Evolutionary conservation across 2,329 filamentous ascomycete species (phyloP).

Genomic region (Pseudogymnoascus sp.): DNA sequence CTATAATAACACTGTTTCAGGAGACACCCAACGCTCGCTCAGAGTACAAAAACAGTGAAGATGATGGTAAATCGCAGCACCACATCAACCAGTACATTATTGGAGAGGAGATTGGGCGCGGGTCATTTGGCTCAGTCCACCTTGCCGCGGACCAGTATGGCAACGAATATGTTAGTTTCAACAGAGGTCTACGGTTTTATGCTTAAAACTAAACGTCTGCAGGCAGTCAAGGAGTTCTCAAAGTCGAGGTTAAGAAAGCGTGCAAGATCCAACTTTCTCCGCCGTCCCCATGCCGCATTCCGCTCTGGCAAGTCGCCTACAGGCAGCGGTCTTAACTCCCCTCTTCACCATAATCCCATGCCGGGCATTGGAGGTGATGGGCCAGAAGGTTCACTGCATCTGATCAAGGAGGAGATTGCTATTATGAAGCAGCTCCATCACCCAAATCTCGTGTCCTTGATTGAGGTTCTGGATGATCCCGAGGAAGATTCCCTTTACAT

Average conservation of each 20-base stretch:
- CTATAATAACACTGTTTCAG: conserved; percentile 33
- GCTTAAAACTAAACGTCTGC: conserved; percentile 17
- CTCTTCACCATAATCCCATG: conserved; percentile 43
- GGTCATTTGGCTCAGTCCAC: conserved; percentile 91
- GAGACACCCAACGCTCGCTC: conserved; percentile 88
- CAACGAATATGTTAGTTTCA: conserved; percentile 70
- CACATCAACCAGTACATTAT: conserved; percentile 93
- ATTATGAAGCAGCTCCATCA: conserved; percentile 99
- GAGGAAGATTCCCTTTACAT: conserved; percentile 95
- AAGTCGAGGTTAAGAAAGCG: conserved; percentile 84
- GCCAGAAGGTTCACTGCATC: conserved; percentile 62
- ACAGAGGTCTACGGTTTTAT: not conserved
- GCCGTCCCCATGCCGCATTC: conserved; percentile 43
- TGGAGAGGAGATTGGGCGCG: conserved; percentile 89
- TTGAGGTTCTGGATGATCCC: conserved; percentile 92
- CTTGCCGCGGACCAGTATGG: conserved; percentile 84
- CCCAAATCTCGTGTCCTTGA: conserved; percentile 82
- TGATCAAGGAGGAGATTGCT: conserved; percentile 93
- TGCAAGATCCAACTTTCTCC: conserved; percentile 80
- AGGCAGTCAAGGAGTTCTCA: conserved; percentile 97
- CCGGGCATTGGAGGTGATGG: conserved; percentile 46
- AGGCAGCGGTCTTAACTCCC: conserved; percentile 35
- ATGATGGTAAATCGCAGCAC: conserved; percentile 72
- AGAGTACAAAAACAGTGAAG: conserved; percentile 75
- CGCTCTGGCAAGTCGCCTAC: conserved; percentile 22